Evolutionary conservation across 164 flowering plant genomes (phyloP), one percentile per base, ranked within the genome.

Genomic region (Kingdonia uniflora): DNA sequence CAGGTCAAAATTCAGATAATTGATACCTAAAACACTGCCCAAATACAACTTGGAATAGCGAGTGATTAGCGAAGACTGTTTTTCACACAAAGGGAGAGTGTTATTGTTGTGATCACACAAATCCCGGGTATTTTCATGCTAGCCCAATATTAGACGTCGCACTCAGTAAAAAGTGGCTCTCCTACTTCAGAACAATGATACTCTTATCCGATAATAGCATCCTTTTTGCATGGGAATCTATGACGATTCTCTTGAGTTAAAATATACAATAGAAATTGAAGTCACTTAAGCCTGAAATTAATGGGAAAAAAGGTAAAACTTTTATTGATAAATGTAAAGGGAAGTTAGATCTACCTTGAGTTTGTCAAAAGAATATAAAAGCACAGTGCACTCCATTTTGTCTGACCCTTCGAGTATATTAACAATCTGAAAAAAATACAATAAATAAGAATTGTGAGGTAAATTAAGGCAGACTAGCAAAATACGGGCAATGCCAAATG

Each of bases 241-340:
- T 94, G 25, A 86, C 95, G 42, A 86, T 81, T 53, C 95, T 84
- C 74, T 89, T 88, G 51, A 89, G 78, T 95, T 89, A 47, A 60
- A 61, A 55, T n/a, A 22, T 45, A 15, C 42, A 17, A 57, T 49
- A 14, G 24, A 41, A 42, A 15, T 15, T 17, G 25, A 24, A 19
- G 19, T 21, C 44, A 41, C n/a, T n/a, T 49, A 5, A 5, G 33
- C 15, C 3, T 12, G 14, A 45, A 45, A 17, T 3, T 17, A 6
- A 45, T 2, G 2, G 49, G 2, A 45, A 45, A 45, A 20, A 8
- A 16, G 6, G 20, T n/a, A 45, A 2, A 5, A 19, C 4, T 11
- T 19, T 2, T 45, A 19, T 14, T 2, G 17, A 12, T 11, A 39
- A 42, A 23, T n/a, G n/a, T n/a, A n/a, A n/a, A n/a, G n/a, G n/a